phyloP scores from a whole-genome alignment of 176 grass and related monocot genomes.

The Musa itinerans region DNA sequence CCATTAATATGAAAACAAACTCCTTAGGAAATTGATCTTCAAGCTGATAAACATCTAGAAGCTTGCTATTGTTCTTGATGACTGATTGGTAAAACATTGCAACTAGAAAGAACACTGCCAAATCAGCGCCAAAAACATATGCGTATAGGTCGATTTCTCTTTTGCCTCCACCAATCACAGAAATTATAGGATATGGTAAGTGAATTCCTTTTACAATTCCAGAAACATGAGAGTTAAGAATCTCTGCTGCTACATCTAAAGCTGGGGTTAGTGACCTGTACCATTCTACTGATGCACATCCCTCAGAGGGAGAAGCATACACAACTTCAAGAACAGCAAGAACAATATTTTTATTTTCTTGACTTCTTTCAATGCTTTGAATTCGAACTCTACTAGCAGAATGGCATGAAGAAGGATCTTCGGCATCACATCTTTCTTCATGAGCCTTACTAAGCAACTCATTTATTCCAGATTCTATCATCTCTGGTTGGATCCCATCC shows the following conservation, averaged over 20 bases:
- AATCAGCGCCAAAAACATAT: slow-evolving; percentile 92
- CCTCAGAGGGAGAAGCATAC: slow-evolving; percentile 50
- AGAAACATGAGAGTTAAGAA: slow-evolving; percentile 57
- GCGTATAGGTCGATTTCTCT: slow-evolving; percentile 92
- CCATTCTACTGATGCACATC: slow-evolving; percentile 64
- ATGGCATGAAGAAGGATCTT: slow-evolving; percentile 53
- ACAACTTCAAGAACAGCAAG: slow-evolving; percentile 98
- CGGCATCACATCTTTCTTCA: slow-evolving; percentile 69
- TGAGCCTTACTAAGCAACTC: slow-evolving; percentile 59
- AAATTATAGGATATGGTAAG: slow-evolving; percentile 71
- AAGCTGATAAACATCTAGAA: slow-evolving; percentile 92
- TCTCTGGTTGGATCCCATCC: slow-evolving; percentile 94
- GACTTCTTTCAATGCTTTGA: slow-evolving; percentile 86
- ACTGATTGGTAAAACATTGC: slow-evolving; percentile 90
- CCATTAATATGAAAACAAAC: slow-evolving; percentile 96
- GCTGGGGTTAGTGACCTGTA: slow-evolving; percentile 78
- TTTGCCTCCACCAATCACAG: slow-evolving; percentile 89
- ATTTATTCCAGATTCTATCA: slow-evolving; percentile 90
- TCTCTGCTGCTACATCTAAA: slow-evolving; percentile 70
- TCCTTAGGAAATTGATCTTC: slow-evolving; percentile 98
- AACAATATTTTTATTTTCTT: slow-evolving; percentile 62
- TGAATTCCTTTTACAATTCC: slow-evolving; percentile 70
- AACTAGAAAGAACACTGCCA: slow-evolving; percentile 92
- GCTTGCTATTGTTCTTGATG: slow-evolving; percentile 82
- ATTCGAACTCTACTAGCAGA: slow-evolving; percentile 68